Percentiles rank a stretch among this genome's conserved stretches.
phyloP scores from a whole-genome alignment of 2,329 filamentous ascomycete genomes.

The Ascochyta clinopodiicola region DNA sequence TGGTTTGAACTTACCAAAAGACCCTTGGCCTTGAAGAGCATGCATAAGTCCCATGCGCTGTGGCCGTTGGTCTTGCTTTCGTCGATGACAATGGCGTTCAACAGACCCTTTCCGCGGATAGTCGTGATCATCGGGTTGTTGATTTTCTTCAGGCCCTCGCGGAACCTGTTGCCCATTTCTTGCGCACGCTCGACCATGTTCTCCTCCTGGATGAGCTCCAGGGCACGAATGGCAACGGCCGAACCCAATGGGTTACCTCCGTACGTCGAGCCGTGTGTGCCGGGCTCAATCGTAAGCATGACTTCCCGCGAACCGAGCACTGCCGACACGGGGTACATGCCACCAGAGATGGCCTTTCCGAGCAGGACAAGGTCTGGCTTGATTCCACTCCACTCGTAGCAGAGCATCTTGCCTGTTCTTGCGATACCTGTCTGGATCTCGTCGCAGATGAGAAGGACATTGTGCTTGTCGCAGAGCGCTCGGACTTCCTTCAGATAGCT shows the following conservation, averaged over 20 bases:
- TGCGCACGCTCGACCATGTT: slow-evolving; percentile 84
- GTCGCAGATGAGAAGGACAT: slow-evolving; percentile 94
- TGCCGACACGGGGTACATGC: slow-evolving; percentile 98
- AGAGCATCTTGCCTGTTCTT: slow-evolving; percentile 90
- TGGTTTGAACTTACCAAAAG: slow-evolving; percentile 71
- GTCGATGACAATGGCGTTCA: slow-evolving; percentile 97
- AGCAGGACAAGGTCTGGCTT: slow-evolving; percentile 94
- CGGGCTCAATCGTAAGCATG: slow-evolving; percentile 95
- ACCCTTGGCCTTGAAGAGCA: slow-evolving; percentile 94
- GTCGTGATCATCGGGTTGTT: slow-evolving; percentile 80
- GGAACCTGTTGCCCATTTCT: slow-evolving; percentile 80
- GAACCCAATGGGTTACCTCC: slow-evolving; percentile 96
- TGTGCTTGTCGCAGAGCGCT: slow-evolving; percentile 90
- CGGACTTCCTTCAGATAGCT: slow-evolving; percentile 83
- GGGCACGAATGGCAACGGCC: slow-evolving; percentile 90
- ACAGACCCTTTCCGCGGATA: slow-evolving; percentile 88
- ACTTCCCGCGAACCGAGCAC: slow-evolving; percentile 87
- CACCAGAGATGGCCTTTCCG: slow-evolving; percentile 96
- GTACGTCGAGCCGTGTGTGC: slow-evolving; percentile 98
- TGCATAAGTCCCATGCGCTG: slow-evolving; percentile 93
- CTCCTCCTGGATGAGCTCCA: slow-evolving; percentile 94
- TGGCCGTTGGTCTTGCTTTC: slow-evolving; percentile 84
- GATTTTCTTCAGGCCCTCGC: slow-evolving; percentile 76
- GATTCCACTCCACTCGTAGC: slow-evolving; percentile 92
- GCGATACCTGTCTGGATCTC: slow-evolving; percentile 99